A percentile compares a stretch with the other conserved stretches of the same genome.
Evolutionary conservation across 306 rosid species (phyloP).

Genomic region (Boehmeria nivea): DNA sequence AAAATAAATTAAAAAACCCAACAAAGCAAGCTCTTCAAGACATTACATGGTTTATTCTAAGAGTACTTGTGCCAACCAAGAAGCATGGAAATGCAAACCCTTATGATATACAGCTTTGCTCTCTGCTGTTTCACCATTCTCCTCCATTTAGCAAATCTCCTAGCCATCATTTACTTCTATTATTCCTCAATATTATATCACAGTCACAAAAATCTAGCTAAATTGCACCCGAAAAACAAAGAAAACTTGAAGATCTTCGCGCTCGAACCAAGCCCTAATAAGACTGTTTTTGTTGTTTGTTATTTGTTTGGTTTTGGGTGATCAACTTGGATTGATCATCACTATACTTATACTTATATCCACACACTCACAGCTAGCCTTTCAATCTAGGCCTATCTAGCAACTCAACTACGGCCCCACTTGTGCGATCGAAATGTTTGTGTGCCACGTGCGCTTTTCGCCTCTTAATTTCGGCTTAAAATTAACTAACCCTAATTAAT

Average conservation of each 20-base stretch:
- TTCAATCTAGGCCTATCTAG: constrained; percentile 3
- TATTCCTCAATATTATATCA: not conserved
- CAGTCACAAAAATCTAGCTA: too few relatives aligned
- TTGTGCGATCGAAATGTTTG: constrained; percentile 16
- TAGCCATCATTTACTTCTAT: constrained; percentile 18
- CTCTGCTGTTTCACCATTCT: constrained; percentile 67
- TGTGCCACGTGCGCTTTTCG: constrained; percentile 36
- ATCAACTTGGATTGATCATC: not conserved
- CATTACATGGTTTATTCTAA: constrained; percentile 2
- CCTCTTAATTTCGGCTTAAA: constrained; percentile 14
- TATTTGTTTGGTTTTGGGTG: not conserved
- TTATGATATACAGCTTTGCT: constrained; percentile 70
- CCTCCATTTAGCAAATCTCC: constrained; percentile 60
- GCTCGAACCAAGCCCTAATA: not conserved
- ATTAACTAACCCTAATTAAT: too few relatives aligned
- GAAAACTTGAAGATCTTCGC: not conserved
- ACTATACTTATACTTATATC: not conserved
- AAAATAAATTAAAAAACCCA: not conserved
- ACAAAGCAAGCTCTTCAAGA: not conserved
- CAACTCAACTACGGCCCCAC: constrained; percentile 36
- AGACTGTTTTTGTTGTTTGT: not conserved
- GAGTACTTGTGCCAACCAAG: constrained; percentile 68
- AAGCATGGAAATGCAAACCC: constrained; percentile 80
- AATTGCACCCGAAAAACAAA: too few relatives aligned
- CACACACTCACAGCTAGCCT: constrained; percentile 16